Percentiles rank a stretch among this genome's conserved stretches.
Evolutionary conservation across 164 flowering plant genomes (phyloP).

Genomic region (Pachysandra terminalis): DNA sequence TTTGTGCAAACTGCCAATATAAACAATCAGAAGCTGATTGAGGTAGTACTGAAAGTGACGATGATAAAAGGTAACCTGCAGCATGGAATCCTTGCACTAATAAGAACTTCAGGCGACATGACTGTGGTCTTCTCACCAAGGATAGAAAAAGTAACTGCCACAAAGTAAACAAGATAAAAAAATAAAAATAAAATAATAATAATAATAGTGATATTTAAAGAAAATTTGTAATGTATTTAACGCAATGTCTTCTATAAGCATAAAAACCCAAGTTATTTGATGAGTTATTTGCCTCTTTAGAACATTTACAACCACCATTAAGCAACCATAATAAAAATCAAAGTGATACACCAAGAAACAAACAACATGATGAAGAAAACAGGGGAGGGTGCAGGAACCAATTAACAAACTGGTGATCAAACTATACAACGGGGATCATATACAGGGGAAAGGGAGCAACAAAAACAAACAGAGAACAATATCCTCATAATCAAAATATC

Average conservation of each 20-base stretch:
- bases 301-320: background rate
- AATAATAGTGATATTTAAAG: background rate
- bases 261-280: background rate
- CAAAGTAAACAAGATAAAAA: background rate
- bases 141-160: conserved; percentile 54
- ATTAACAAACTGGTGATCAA: background rate
- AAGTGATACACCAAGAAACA: background rate
- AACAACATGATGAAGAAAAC: background rate
- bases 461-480: no score
- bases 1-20: background rate
- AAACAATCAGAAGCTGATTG: background rate
- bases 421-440: no score
- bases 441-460: no score
- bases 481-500: no score
- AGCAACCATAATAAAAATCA: background rate
- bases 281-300: background rate
- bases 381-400: background rate
- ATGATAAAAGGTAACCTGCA: conserved; percentile 60
- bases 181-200: no score
- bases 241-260: background rate
- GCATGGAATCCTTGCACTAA: conserved; percentile 72
- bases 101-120: conserved; percentile 79
- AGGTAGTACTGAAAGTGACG: background rate
- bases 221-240: background rate
- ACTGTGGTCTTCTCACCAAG: conserved; percentile 86